Conservation (phyloP, 306 rosid genomes). For the Fagus sylvatica region DNA sequence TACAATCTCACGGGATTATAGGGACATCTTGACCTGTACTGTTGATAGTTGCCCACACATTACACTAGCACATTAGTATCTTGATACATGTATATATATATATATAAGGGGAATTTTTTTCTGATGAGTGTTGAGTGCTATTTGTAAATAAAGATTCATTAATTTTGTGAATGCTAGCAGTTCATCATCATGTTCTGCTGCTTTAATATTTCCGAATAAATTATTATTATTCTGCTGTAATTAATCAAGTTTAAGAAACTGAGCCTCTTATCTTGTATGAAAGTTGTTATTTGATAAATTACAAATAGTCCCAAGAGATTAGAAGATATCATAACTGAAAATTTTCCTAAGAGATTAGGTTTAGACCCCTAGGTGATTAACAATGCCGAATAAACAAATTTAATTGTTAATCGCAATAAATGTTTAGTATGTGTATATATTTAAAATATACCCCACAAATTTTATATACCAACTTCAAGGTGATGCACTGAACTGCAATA, state of each 20-base stretch:
- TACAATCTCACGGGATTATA: slow-evolving; percentile 69
- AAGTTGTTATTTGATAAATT: too few species aligned
- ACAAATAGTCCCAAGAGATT: too few species aligned
- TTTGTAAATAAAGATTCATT: not conserved
- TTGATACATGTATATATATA: too few species aligned
- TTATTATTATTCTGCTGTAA: not conserved
- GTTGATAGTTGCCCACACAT: slow-evolving; percentile 63
- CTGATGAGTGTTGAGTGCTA: not conserved
- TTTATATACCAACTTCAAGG: too few species aligned
- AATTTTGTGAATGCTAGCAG: not conserved
- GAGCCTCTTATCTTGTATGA: not conserved
- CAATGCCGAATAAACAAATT: too few species aligned
- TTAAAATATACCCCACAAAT: too few species aligned
- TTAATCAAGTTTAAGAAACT: not conserved
- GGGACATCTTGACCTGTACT: slow-evolving; percentile 79
- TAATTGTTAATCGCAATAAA: too few species aligned
- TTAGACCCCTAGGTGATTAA: too few species aligned
- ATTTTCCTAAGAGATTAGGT: too few species aligned
- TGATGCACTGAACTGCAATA: too few species aligned
- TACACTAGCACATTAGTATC: slow-evolving; percentile 43
- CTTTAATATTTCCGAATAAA: not conserved
- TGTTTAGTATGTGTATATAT: too few species aligned
- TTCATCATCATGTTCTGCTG: not conserved
- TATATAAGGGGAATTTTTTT: not conserved
- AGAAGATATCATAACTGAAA: too few species aligned